Percentiles rank a stretch among this genome's conserved stretches.
Evolutionary conservation across 2,329 filamentous ascomycete species (phyloP).

Genomic region (Aureobasidium leucospermi): DNA sequence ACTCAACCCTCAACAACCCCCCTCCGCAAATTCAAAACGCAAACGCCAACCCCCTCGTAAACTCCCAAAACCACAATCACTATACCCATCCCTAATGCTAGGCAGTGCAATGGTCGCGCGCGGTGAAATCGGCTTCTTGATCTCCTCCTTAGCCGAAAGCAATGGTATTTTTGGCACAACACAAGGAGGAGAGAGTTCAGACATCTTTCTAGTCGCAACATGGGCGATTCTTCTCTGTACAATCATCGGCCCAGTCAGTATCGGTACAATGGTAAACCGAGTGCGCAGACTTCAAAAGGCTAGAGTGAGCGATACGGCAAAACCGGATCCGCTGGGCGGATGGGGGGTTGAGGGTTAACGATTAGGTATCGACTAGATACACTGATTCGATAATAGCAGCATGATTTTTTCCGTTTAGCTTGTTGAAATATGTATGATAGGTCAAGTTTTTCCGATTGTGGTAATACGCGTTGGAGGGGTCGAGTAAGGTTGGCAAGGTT

Average conservation of each 20-base stretch:
- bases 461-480: background rate
- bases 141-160: conserved; percentile 59
- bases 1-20: background rate
- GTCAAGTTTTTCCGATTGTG: background rate
- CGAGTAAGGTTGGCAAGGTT: background rate
- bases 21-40: conserved; percentile 8
- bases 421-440: background rate
- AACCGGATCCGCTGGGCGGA: conserved; percentile 35
- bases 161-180: conserved; percentile 38
- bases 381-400: no score
- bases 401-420: no score
- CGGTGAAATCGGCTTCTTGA: conserved; percentile 75
- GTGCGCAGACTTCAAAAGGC: conserved; percentile 37
- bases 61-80: conserved; percentile 36
- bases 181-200: conserved; percentile 25
- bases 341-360: conserved; percentile 32
- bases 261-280: conserved; percentile 43
- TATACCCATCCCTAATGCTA: conserved; percentile 61
- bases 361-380: background rate
- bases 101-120: conserved; percentile 64
- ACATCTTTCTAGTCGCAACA: conserved; percentile 47
- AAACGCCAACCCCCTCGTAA: conserved; percentile 5
- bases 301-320: conserved; percentile 19
- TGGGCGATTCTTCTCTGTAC: conserved; percentile 54
- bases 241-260: conserved; percentile 46